Percentiles rank a stretch among this genome's conserved stretches.
phyloP scores from a whole-genome alignment of 805 yeast genomes.

The Yamadazyma philogaea region DNA sequence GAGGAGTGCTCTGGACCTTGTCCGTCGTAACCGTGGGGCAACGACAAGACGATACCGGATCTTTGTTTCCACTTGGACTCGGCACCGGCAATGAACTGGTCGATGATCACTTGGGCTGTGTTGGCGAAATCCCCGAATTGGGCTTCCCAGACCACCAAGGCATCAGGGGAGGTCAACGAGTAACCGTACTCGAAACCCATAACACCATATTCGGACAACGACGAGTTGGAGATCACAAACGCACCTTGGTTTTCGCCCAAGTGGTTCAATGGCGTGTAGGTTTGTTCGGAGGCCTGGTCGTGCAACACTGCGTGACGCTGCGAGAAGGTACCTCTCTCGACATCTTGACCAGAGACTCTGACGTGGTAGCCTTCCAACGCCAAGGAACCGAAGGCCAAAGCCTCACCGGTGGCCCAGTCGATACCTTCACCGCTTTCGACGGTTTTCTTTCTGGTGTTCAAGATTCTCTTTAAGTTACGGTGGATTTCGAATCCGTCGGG shows the following conservation, averaged over 20 bases:
- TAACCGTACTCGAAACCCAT: constrained; percentile 99
- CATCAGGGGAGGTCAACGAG: constrained; percentile 95
- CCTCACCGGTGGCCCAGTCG: constrained; percentile 99
- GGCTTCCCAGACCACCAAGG: constrained; percentile 98
- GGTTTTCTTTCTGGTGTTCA: constrained; percentile 81
- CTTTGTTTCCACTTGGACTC: constrained; percentile 99
- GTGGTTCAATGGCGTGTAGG: constrained; percentile 82
- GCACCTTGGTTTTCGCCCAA: constrained; percentile 79
- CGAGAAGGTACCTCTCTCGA: constrained; percentile 99
- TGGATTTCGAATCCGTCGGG: constrained; percentile 89
- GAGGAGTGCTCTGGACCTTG: constrained; percentile 99
- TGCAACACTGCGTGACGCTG: constrained; percentile 99
- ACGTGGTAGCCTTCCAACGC: constrained; percentile 92
- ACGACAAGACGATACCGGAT: constrained; percentile 89
- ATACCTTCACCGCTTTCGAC: constrained; percentile 88
- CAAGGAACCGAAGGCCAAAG: constrained; percentile 92
- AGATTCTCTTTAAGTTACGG: constrained; percentile 92
- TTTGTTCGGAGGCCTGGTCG: constrained; percentile 83
- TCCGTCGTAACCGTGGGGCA: constrained; percentile 99
- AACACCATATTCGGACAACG: constrained; percentile 97
- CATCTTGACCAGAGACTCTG: constrained; percentile 98
- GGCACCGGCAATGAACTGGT: constrained; percentile 95
- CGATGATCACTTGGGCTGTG: constrained; percentile 97
- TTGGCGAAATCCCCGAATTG: constrained; percentile 99
- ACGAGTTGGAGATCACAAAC: constrained; percentile 87